A percentile compares a stretch with the other conserved stretches of the same genome.
These are phyloP conservation scores for Mucor circinelloides DNA, from an alignment of 371 early-diverging fungal species.

Conservation along the genomic window DNA sequence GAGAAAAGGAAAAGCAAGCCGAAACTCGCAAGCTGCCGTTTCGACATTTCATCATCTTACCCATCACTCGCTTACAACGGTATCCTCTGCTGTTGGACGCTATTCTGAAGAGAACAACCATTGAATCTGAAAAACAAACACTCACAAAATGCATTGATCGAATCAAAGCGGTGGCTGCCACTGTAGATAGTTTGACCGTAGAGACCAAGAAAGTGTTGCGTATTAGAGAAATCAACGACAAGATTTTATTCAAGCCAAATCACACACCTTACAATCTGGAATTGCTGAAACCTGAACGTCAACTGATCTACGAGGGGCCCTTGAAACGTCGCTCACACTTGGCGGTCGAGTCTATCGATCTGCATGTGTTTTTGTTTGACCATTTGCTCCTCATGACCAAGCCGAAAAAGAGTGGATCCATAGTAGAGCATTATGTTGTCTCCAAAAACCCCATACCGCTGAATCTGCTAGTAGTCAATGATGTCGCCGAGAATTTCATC, in stretches of 20 bases:
- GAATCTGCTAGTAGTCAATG: constrained; percentile 42
- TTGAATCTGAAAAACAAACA: constrained; percentile 50
- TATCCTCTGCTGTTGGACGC: constrained; percentile 80
- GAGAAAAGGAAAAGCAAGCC: constrained; percentile 55
- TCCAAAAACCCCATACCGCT: constrained; percentile 60
- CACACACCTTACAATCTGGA: constrained; percentile 54
- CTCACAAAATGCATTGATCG: constrained; percentile 56
- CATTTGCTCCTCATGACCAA: constrained; percentile 82
- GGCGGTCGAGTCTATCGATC: constrained; percentile 63
- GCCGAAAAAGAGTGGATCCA: constrained; percentile 37
- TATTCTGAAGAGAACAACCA: constrained; percentile 70
- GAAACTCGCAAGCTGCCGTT: constrained; percentile 61
- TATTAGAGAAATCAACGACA: constrained; percentile 14
- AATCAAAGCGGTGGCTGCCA: constrained; percentile 64
- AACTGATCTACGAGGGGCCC: constrained; percentile 78
- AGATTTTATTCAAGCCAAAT: constrained; percentile 31
- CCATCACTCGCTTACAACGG: constrained; percentile 80
- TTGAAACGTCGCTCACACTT: constrained; percentile 68
- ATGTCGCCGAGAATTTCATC: constrained; percentile 24
- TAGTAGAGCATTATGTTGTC: constrained; percentile 50
- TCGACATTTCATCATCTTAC: constrained; percentile 43
- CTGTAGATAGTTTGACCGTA: constrained; percentile 19
- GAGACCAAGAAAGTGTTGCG: not conserved
- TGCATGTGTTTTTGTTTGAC: constrained; percentile 84
- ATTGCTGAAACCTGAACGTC: constrained; percentile 66